A percentile compares a stretch with the other conserved stretches of the same genome.
These are phyloP conservation scores for Aspergillus latus DNA, from an alignment of 2,329 filamentous ascomycete species.

Conservation along the genomic window DNA sequence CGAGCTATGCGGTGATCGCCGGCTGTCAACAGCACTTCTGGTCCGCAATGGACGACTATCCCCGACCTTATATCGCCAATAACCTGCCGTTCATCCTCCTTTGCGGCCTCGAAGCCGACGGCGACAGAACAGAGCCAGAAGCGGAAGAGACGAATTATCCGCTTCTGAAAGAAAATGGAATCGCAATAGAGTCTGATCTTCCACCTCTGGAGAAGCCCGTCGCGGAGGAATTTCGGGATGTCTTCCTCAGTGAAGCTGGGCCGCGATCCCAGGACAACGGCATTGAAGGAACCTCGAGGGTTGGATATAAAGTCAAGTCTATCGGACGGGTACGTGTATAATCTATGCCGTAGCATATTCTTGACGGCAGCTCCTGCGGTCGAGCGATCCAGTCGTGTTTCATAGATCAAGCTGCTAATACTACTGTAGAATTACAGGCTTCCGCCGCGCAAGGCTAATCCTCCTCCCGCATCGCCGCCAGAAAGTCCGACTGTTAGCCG, in stretches of 20 bases:
- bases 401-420: conserved; percentile 19
- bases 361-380: not conserved
- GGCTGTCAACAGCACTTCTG: conserved; percentile 21
- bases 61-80: conserved; percentile 73
- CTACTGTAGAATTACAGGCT: conserved; percentile 51
- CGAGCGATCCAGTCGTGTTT: not conserved
- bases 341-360: not conserved
- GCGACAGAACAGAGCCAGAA: conserved; percentile 31
- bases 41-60: conserved; percentile 50
- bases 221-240: conserved; percentile 63
- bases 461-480: conserved; percentile 53
- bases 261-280: conserved; percentile 54
- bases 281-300: conserved; percentile 48
- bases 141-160: conserved; percentile 45
- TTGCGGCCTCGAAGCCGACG: conserved; percentile 64
- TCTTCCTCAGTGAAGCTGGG: conserved; percentile 66
- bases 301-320: conserved; percentile 67
- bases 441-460: conserved; percentile 63
- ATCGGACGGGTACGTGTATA: conserved; percentile 73
- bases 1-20: conserved; percentile 37
- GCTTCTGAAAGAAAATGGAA: conserved; percentile 57
- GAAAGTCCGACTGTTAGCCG: conserved; percentile 53
- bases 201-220: conserved; percentile 65
- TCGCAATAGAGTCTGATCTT: conserved; percentile 68
- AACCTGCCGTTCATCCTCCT: conserved; percentile 83